phyloP scores from a whole-genome alignment of 164 flowering plant genomes.

The Tetracentron sinense region DNA sequence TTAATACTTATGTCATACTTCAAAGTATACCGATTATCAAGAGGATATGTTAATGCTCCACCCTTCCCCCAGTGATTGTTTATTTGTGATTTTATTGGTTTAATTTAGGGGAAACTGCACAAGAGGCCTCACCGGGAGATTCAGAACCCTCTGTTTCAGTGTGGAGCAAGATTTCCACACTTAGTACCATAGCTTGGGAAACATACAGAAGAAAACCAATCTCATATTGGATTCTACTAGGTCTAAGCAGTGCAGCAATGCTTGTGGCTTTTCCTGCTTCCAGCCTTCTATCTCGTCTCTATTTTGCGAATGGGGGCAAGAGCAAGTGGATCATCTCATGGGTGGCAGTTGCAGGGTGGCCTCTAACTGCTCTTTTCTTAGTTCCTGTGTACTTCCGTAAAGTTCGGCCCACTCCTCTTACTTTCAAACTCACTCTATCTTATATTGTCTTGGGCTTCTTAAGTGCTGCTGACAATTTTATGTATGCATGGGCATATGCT shows the following conservation, averaged over 20 bases:
- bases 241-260: conserved; percentile 62
- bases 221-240: conserved; percentile 68
- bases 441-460: conserved; percentile 69
- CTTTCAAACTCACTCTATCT: conserved; percentile 46
- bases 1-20: not conserved
- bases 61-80: not conserved
- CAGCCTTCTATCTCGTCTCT: conserved; percentile 74
- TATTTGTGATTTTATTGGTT: not conserved
- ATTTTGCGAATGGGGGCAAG: conserved; percentile 70
- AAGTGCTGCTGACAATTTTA: conserved; percentile 83
- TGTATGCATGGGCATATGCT: conserved; percentile 90
- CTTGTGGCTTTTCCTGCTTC: conserved; percentile 92
- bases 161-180: conserved; percentile 22
- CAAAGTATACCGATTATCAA: not conserved
- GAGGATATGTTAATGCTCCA: not conserved
- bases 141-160: conserved; percentile 19
- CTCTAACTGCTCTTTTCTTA: conserved; percentile 52
- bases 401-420: conserved; percentile 53
- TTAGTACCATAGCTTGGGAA: conserved; percentile 25
- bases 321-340: conserved; percentile 97
- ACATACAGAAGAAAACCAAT: conserved; percentile 53
- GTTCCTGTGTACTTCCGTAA: conserved; percentile 50
- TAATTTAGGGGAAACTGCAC: conserved; percentile 10
- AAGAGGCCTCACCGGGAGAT: conserved; percentile 5
- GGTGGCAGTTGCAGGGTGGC: conserved; percentile 97